phyloP scores from a whole-genome alignment of 768 basidiomycete species.

The Lentinula boryana region DNA sequence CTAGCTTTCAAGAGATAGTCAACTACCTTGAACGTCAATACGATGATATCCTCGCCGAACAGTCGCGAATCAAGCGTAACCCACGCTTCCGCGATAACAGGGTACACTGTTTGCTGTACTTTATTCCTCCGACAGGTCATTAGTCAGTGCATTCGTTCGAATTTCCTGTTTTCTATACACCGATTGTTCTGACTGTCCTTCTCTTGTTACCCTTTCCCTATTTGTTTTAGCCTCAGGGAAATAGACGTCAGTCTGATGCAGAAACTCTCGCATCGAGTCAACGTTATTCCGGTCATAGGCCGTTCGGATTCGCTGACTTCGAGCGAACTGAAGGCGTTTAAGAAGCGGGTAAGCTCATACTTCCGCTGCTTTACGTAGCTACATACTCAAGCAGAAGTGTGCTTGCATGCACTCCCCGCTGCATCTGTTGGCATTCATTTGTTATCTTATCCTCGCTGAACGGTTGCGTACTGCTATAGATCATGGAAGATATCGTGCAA shows the following conservation, averaged over 20 bases:
- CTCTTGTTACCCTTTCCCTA: background rate
- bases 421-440: background rate
- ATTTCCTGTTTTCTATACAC: background rate
- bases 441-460: constrained; percentile 3
- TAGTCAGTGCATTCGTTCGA: constrained; percentile 41
- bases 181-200: constrained; percentile 5
- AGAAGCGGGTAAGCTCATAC: constrained; percentile 52
- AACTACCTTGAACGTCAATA: constrained; percentile 88
- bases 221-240: constrained; percentile 56
- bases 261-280: constrained; percentile 82
- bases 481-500: constrained; percentile 91
- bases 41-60: constrained; percentile 83
- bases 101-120: constrained; percentile 84
- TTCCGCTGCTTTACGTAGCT: constrained; percentile 7
- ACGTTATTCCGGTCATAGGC: constrained; percentile 90
- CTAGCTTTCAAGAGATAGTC: constrained; percentile 83
- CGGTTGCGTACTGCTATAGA: constrained; percentile 29
- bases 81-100: constrained; percentile 88
- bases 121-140: constrained; percentile 86
- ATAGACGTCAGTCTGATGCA: constrained; percentile 94
- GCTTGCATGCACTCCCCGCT: background rate
- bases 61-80: constrained; percentile 90
- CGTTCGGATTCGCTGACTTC: constrained; percentile 86
- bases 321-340: constrained; percentile 76
- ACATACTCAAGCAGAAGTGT: background rate